Evolutionary conservation across 352 stramenopile species (phyloP).

Genomic region (Globisporangium acanthophoron): DNA sequence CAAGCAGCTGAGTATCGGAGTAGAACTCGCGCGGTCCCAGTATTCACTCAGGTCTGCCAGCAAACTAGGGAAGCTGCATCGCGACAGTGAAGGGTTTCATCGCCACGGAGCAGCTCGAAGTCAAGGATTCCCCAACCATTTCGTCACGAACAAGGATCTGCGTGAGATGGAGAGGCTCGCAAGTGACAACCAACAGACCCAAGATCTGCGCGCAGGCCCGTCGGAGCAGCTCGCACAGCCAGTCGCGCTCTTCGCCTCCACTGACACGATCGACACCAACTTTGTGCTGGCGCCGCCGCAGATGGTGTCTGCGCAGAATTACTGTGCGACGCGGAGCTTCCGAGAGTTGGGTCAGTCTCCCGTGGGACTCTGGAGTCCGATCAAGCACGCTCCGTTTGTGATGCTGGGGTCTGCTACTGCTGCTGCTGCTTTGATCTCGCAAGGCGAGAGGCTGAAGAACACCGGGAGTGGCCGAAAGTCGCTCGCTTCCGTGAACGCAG

Average conservation of each 20-base stretch:
- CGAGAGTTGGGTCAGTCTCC: conserved; percentile 16
- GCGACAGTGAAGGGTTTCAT: conserved; percentile 46
- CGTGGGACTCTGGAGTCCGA: conserved; percentile 35
- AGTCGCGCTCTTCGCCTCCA: conserved; percentile 47
- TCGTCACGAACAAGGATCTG: conserved; percentile 24
- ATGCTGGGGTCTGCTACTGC: conserved; percentile 6
- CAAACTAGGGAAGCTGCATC: conserved; percentile 44
- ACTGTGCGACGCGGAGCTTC: conserved; percentile 34
- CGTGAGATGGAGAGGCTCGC: conserved; percentile 3
- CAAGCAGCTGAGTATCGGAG: background rate
- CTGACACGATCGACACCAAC: conserved; percentile 62
- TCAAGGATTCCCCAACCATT: conserved; percentile 53
- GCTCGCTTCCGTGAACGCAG: background rate
- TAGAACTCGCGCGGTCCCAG: background rate
- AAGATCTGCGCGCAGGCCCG: background rate
- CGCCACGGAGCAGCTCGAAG: conserved; percentile 41
- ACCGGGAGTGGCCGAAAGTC: background rate
- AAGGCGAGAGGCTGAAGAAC: background rate
- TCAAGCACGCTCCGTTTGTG: conserved; percentile 25
- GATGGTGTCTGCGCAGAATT: conserved; percentile 51
- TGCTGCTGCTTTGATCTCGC: background rate
- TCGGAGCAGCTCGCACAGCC: conserved; percentile 7
- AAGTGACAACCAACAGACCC: conserved; percentile 1
- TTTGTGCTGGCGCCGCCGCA: conserved; percentile 53
- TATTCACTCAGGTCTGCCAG: background rate